A percentile compares a stretch with the other conserved stretches of the same genome.
Conservation (phyloP, 169 alveolate genomes). For the Plasmodium berghei region DNA sequence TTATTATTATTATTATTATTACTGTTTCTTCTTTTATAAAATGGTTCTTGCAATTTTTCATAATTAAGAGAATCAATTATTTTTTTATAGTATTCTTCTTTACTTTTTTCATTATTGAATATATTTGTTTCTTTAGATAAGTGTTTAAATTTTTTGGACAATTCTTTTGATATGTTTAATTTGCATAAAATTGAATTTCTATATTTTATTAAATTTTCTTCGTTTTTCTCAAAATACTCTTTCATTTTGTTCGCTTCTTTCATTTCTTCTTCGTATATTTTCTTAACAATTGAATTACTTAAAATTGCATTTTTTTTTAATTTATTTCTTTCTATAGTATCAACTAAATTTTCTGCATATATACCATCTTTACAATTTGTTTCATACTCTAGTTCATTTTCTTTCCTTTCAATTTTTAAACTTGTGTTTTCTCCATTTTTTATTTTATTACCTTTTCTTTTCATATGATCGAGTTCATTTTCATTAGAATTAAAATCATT, state of each 20-base stretch:
- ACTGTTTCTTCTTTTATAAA: conserved; percentile 31
- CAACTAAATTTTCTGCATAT: not conserved
- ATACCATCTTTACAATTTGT: not conserved
- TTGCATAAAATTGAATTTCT: conserved; percentile 62
- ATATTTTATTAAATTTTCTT: conserved; percentile 38
- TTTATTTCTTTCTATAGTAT: not conserved
- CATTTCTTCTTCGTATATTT: conserved; percentile 61
- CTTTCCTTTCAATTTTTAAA: not conserved
- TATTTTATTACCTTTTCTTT: not conserved
- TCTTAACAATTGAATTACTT: conserved; percentile 23
- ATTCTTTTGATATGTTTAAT: conserved; percentile 65
- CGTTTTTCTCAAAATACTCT: conserved; percentile 60
- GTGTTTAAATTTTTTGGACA: conserved; percentile 54
- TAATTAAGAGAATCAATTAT: conserved; percentile 33
- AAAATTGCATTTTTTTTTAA: not conserved
- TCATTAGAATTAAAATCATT: not conserved
- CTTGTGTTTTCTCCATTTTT: not conserved
- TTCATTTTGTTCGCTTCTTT: conserved; percentile 63
- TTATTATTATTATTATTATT: conserved; percentile 50
- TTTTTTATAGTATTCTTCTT: conserved; percentile 65
- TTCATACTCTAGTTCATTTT: not conserved
- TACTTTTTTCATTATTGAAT: conserved; percentile 22
- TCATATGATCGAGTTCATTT: not conserved
- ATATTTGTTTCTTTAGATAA: conserved; percentile 46
- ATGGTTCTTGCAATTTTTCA: conserved; percentile 1